A percentile compares a stretch with the other conserved stretches of the same genome.
These are phyloP conservation scores for Fusarium luffae DNA, from an alignment of 2,329 filamentous ascomycete genomes.

Conservation along the genomic window DNA sequence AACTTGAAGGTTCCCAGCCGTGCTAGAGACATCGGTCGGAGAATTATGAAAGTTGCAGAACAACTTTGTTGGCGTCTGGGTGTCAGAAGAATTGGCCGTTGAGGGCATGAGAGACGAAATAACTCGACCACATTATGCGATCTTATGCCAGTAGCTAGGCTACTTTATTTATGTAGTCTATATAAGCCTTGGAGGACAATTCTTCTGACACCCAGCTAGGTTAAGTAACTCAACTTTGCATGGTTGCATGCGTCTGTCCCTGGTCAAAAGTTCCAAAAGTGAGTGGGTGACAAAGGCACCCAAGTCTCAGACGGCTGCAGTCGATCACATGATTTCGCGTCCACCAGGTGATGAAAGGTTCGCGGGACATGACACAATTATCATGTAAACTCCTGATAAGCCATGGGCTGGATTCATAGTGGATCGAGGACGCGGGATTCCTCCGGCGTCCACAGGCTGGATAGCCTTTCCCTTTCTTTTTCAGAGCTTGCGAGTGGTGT, in stretches of 20 bases:
- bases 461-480: neutral
- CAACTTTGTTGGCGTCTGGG: neutral
- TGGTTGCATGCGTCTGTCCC: neutral
- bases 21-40: neutral
- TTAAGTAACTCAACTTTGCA: neutral
- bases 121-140: neutral
- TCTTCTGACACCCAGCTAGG: neutral
- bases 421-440: neutral
- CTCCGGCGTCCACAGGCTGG: neutral
- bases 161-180: neutral
- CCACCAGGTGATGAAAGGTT: neutral
- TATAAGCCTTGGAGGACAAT: neutral
- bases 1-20: neutral
- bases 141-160: neutral
- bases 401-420: neutral
- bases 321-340: conserved; percentile 2
- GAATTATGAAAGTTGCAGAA: neutral
- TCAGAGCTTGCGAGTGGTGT: neutral
- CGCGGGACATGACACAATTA: neutral
- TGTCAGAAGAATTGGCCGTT: neutral
- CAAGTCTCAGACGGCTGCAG: neutral
- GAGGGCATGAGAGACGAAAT: neutral
- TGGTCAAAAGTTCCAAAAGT: neutral
- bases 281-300: neutral
- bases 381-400: neutral